Base-by-base conservation (phyloP, 305 asterid species). In the Solanum hybrid region DNA sequence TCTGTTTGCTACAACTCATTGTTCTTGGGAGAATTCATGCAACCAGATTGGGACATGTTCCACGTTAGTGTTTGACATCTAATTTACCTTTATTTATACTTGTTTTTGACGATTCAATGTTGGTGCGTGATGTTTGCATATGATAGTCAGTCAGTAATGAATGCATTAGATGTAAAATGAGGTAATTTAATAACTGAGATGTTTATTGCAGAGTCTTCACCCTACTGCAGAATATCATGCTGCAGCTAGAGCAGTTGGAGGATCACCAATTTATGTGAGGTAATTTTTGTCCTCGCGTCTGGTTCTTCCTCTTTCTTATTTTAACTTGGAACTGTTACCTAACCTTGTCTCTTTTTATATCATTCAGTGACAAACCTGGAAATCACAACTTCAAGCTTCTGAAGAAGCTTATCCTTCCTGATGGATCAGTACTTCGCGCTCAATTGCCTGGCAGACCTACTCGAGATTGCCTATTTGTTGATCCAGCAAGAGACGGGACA, bases 41-140 rank as follows among this genome's bases (percentile, higher is more conserved):
- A 96, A 88, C 96, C 99, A 14, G 99, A 97, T 90, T 97, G 99
- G 99, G 99, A 97, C 92, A 97, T 97, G 99, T 97, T 97, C 91
- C 99, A 97, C 31, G 99, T 97, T 89, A 92, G 98, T 91, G 80
- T 85, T 36, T 42, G 27, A 56, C 66, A 84, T 51, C 60, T 29
- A 46, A 17, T 79, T 9, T 72, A 16, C n/a, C 37, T 56, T 81
- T 46, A 81, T 13, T 81, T 27, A 26, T 42, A 27, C 56, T 27
- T 2, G 10, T 42, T 42, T 81, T 40, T 78, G 51, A 78, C 29
- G 17, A 35, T 78, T 78, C 51, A 14, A 78, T 78, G 31, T 78
- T 35, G 38, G 29, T 42, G 37, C 56, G 56, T 81, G 71, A 81
- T n/a, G 10, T 27, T 42, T 81, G 56, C 71, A 81, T 27, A 27